A percentile compares a stretch with the other conserved stretches of the same genome.
Evolutionary conservation across 306 rosid genomes (phyloP).

Genomic region (Trifolium repens): DNA sequence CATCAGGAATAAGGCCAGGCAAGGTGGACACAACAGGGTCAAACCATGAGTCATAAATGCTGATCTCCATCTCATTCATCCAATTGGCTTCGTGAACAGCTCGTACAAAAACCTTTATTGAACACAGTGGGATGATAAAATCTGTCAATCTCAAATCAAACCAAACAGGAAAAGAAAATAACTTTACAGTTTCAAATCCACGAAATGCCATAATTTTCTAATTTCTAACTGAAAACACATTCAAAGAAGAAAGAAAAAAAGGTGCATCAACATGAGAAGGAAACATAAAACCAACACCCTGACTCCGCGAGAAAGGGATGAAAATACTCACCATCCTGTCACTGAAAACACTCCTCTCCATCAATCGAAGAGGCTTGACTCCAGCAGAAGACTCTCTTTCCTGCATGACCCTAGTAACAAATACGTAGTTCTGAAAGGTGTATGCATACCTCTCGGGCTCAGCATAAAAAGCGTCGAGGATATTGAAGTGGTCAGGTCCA

Average conservation of each 20-base stretch:
- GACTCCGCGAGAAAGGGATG: neutral
- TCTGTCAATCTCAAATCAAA: constrained; percentile 28
- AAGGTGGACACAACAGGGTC: constrained; percentile 95
- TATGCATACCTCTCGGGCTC: constrained; percentile 96
- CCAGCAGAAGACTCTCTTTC: constrained; percentile 95
- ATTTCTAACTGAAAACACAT: constrained; percentile 20
- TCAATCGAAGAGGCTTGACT: constrained; percentile 92
- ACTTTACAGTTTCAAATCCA: constrained; percentile 41
- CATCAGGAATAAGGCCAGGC: constrained; percentile 98
- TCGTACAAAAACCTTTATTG: constrained; percentile 84
- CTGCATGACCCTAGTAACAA: constrained; percentile 96
- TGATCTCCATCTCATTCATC: constrained; percentile 99
- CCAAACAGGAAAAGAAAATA: constrained; percentile 41
- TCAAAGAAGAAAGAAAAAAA: constrained; percentile 1
- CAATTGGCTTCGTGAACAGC: constrained; percentile 99
- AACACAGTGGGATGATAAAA: constrained; percentile 48
- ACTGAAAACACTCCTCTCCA: constrained; percentile 99
- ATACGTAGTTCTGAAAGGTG: constrained; percentile 98
- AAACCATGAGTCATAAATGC: constrained; percentile 98
- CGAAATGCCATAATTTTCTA: constrained; percentile 32
- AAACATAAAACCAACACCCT: neutral
- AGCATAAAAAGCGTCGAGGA: constrained; percentile 91
- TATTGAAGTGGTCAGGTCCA: constrained; percentile 96
- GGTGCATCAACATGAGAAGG: neutral
- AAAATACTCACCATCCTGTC: constrained; percentile 83